phyloP scores from a whole-genome alignment of 176 grass and related monocot genomes.

The Themeda triandra region DNA sequence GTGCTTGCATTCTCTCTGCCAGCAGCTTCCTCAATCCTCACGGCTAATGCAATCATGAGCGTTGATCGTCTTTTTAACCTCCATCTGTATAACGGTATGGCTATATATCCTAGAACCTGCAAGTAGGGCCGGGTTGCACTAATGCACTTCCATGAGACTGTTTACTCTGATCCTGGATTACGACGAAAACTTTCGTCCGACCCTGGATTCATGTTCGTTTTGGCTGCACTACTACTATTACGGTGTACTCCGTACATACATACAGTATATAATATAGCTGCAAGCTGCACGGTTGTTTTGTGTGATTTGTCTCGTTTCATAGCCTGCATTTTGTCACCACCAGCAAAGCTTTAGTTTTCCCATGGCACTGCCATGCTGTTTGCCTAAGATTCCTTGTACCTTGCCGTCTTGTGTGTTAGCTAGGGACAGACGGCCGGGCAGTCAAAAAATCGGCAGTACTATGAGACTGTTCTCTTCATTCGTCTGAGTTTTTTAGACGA shows the following conservation, averaged over 20 bases:
- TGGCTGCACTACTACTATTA: neutral
- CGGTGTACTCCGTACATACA: too few species aligned
- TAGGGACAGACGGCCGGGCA: neutral
- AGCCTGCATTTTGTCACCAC: neutral
- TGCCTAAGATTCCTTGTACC: constrained; percentile 11
- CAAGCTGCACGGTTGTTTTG: neutral
- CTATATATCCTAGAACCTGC: neutral
- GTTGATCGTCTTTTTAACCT: constrained; percentile 15
- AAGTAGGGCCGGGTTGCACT: neutral
- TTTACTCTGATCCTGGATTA: neutral
- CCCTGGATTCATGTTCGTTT: neutral
- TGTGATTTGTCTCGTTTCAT: neutral
- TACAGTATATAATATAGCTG: neutral
- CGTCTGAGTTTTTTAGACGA: too few species aligned
- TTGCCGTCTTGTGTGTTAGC: neutral
- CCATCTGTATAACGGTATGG: neutral
- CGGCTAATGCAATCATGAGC: constrained; percentile 38
- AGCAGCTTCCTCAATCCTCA: constrained; percentile 47
- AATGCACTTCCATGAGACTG: neutral
- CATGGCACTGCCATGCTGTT: neutral
- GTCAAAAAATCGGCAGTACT: neutral
- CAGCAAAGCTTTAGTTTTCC: neutral
- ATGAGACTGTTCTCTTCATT: neutral
- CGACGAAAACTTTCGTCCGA: too few species aligned
- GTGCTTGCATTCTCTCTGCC: neutral